These are phyloP conservation scores for Jamesozyma rosinii DNA, from an alignment of 805 yeast species.

Conservation along the genomic window DNA sequence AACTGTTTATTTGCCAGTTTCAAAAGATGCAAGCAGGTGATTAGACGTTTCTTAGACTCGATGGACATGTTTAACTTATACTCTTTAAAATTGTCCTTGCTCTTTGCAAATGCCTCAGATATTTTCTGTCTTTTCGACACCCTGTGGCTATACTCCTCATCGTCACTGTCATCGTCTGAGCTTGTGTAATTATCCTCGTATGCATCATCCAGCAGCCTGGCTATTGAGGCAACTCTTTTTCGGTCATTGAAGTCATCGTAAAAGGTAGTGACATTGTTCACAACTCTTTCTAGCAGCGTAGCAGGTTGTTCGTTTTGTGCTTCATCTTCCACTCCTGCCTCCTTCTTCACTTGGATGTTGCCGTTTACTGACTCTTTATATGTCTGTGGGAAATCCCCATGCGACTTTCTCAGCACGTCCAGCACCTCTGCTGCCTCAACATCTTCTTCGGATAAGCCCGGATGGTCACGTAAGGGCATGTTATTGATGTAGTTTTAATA, in stretches of 20 bases:
- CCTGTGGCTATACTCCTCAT: slow-evolving; percentile 4
- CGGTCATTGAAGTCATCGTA: slow-evolving; percentile 32
- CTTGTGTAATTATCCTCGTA: slow-evolving; percentile 21
- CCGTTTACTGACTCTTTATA: not conserved
- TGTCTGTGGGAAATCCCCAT: not conserved
- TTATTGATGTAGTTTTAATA: too few relatives aligned
- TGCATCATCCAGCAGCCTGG: slow-evolving; percentile 39
- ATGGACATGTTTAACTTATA: slow-evolving; percentile 38
- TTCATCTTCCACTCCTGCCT: not conserved
- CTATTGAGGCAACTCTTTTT: slow-evolving; percentile 33
- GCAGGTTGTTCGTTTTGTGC: not conserved
- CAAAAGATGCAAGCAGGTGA: slow-evolving; percentile 70
- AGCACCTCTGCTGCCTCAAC: slow-evolving; percentile 23
- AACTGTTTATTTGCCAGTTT: slow-evolving; percentile 74
- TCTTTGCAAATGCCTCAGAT: slow-evolving; percentile 30
- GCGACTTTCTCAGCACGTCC: slow-evolving; percentile 18
- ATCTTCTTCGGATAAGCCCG: slow-evolving; percentile 19
- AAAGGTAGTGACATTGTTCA: slow-evolving; percentile 41
- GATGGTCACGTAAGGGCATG: slow-evolving; percentile 6
- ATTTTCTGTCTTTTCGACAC: slow-evolving; percentile 31
- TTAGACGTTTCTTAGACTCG: slow-evolving; percentile 66
- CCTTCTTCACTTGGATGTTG: not conserved
- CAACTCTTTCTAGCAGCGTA: slow-evolving; percentile 21
- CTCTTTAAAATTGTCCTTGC: slow-evolving; percentile 32
- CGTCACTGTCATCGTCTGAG: slow-evolving; percentile 15